These are phyloP conservation scores for Prinsepia uniflora DNA, from an alignment of 306 rosid genomes.

Conservation along the genomic window DNA sequence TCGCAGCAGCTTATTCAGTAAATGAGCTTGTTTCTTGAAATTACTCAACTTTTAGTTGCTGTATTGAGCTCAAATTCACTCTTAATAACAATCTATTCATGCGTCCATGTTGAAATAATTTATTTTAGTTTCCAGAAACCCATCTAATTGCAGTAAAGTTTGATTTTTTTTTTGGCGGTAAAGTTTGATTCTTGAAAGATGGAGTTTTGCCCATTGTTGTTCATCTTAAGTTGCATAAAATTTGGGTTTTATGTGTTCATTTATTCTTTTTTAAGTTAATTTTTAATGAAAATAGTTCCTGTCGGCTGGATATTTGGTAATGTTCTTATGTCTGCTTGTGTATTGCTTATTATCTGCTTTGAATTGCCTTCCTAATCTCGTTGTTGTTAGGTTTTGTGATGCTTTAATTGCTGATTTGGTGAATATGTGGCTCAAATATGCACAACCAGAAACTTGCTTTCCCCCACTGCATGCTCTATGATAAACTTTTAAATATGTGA, in stretches of 20 bases:
- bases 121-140: slow-evolving; percentile 5
- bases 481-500: too few species aligned
- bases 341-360: background rate
- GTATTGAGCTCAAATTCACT: background rate
- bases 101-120: slow-evolving; percentile 6
- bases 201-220: background rate
- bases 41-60: background rate
- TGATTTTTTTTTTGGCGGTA: background rate
- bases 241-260: background rate
- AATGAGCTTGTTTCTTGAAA: background rate
- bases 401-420: background rate
- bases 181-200: background rate
- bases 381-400: background rate
- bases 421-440: background rate
- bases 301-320: background rate
- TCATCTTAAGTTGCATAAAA: background rate
- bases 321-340: background rate
- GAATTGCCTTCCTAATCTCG: background rate
- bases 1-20: background rate
- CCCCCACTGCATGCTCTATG: too few species aligned
- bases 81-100: background rate
- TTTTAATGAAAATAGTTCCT: background rate
- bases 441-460: background rate
- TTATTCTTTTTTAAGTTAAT: background rate
- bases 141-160: background rate